Evolutionary conservation across 2,329 filamentous ascomycete genomes (phyloP).

Genomic region (Aspergillus hiratsukae): DNA sequence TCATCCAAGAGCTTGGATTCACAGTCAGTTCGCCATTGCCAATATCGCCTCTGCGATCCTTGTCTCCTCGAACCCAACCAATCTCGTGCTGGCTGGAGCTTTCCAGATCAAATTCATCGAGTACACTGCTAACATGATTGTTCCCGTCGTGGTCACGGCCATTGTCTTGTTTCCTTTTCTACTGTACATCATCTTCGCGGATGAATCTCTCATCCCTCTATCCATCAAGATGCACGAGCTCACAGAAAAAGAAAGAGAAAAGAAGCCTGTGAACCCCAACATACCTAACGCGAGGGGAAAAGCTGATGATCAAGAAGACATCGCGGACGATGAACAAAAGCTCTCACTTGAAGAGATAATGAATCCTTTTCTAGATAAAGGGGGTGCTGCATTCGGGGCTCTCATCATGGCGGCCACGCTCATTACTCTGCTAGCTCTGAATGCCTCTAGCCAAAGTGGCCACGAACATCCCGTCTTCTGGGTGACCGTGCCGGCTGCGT

Average conservation of each 20-base stretch:
- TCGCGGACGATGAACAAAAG: conserved; percentile 50
- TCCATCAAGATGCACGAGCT: conserved; percentile 66
- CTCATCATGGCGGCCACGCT: conserved; percentile 64
- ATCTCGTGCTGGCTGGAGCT: conserved; percentile 68
- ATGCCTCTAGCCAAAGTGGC: conserved; percentile 53
- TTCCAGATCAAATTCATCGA: conserved; percentile 68
- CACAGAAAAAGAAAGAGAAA: conserved; percentile 51
- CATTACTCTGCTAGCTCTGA: conserved; percentile 61
- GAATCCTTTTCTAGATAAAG: conserved; percentile 68
- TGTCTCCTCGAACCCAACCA: conserved; percentile 74
- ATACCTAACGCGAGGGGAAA: conserved; percentile 61
- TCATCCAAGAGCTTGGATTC: conserved; percentile 68
- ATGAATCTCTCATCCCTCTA: conserved; percentile 59
- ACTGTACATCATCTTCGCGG: conserved; percentile 64
- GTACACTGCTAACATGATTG: conserved; percentile 74
- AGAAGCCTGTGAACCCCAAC: conserved; percentile 65
- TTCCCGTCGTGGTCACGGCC: conserved; percentile 64
- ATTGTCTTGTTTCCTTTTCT: conserved; percentile 66
- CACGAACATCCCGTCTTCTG: conserved; percentile 59
- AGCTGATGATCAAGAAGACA: conserved; percentile 49
- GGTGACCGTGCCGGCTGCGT: conserved; percentile 64
- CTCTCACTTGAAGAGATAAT: conserved; percentile 67
- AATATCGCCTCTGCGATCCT: conserved; percentile 72
- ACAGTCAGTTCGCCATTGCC: conserved; percentile 65
- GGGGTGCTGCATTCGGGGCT: conserved; percentile 60